Percentiles rank a stretch among this genome's conserved stretches.
Conservation (phyloP, 2,329 filamentous ascomycete species). For the Talaromyces sp. region DNA sequence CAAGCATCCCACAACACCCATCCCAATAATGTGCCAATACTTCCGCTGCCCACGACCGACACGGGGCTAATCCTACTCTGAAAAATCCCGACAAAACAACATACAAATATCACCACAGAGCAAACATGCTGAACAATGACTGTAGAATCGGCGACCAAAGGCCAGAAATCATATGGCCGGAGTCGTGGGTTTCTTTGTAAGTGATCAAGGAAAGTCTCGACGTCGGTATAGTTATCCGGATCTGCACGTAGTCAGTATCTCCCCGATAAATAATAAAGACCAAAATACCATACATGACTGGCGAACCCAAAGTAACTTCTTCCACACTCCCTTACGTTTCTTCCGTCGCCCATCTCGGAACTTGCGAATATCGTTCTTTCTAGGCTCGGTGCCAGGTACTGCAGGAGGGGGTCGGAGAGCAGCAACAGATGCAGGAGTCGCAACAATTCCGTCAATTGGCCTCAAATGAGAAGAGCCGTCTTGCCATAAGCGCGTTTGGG, state of each 20-base stretch:
- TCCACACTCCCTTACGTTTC: constrained; percentile 71
- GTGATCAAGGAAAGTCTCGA: constrained; percentile 92
- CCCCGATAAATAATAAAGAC: not conserved
- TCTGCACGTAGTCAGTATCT: constrained; percentile 46
- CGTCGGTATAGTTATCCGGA: constrained; percentile 98
- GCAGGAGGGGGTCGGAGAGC: constrained; percentile 40
- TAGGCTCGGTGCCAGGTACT: constrained; percentile 31
- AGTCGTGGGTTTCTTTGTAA: constrained; percentile 90
- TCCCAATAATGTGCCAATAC: constrained; percentile 72
- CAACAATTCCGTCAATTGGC: constrained; percentile 37
- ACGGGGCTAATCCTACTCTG: constrained; percentile 82
- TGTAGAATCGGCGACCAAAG: constrained; percentile 86
- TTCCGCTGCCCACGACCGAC: constrained; percentile 82
- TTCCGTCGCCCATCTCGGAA: constrained; percentile 59
- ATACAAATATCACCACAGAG: constrained; percentile 88
- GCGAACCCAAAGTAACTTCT: constrained; percentile 97
- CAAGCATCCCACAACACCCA: constrained; percentile 92
- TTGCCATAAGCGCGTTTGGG: constrained; percentile 53
- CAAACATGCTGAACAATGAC: constrained; percentile 97
- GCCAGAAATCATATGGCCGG: constrained; percentile 97
- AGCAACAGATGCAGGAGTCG: constrained; percentile 35
- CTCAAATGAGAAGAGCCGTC: constrained; percentile 34
- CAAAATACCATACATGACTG: constrained; percentile 65
- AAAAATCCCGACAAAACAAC: constrained; percentile 87
- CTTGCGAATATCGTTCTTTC: constrained; percentile 44